Evolutionary conservation across 208 protist species (phyloP), one percentile per base, ranked within the genome.

Genomic region (Trichomonas vaginalis): DNA sequence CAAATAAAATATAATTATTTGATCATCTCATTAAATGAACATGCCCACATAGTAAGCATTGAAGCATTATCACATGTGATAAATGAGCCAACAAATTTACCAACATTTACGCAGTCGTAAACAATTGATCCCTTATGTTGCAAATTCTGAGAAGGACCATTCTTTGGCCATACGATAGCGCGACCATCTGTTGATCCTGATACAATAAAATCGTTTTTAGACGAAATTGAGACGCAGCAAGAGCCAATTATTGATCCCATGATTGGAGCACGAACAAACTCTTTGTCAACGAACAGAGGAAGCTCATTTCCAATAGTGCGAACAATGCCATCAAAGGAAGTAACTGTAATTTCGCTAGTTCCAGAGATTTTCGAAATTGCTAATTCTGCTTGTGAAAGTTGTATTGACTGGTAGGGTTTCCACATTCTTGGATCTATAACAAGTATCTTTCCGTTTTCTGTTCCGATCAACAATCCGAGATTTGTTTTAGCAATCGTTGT

Each of bases 271-370:
- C 86, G 0, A 27, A 45, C 42, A 32, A 56, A 92, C 37, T 92
- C 86, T 15, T 92, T 92, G 10, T 92, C 45, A 39, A 92, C 45
- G 17, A 56, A 92, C 6, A 92, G 14, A 39, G 86, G 86, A 39
- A 92, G 86, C 15, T 92, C 86, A 39, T 48, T 92, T 49, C 86
- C 86, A 39, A 92, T 92, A 39, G 27, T 17, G 6, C 86, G 23
- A 8, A 92, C 45, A 39, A 92, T 92, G 42, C 86, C 86, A 92
- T 92, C 86, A 51, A 92, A 92, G 10, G 86, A 92, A 37, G 86
- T 92, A 15, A 92, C 86, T 40, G 86, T 92, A 35, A 92, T 42
- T 48, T 51, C 46, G 6, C 46, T 51, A 21, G 9, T 21, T 14
- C 86, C 86, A 39, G 86, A 92, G 14, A 92, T 92, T 15, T 92